A percentile compares a stretch with the other conserved stretches of the same genome.
Conservation (phyloP, 106 monocot species). For the Dendrobium officinale region DNA sequence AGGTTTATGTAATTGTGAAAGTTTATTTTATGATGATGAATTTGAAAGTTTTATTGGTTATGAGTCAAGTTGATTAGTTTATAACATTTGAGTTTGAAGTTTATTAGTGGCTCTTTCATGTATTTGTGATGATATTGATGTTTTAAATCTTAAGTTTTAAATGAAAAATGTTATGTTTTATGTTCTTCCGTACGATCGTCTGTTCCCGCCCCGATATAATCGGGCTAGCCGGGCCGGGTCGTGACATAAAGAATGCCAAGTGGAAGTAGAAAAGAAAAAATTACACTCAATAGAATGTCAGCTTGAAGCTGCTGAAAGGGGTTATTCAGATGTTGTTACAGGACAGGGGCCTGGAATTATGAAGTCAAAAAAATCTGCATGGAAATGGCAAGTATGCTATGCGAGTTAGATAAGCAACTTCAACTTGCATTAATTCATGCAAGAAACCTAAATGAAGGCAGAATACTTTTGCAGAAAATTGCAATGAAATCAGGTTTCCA, state of each 20-base stretch:
- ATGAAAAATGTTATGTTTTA: too few relatives aligned
- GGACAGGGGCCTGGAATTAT: not conserved
- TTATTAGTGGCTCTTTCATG: too few relatives aligned
- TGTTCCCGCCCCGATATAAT: too few relatives aligned
- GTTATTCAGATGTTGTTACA: constrained; percentile 6
- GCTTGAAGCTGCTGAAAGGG: not conserved
- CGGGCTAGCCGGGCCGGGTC: too few relatives aligned
- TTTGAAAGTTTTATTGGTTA: too few relatives aligned
- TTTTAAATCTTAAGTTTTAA: too few relatives aligned
- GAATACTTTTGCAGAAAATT: not conserved
- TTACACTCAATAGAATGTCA: constrained; percentile 30
- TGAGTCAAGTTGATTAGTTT: too few relatives aligned
- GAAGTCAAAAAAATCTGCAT: not conserved
- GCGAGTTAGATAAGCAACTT: constrained; percentile 1
- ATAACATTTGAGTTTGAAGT: too few relatives aligned
- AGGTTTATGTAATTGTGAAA: too few relatives aligned
- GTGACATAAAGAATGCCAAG: constrained; percentile 33
- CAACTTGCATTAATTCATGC: constrained; percentile 1
- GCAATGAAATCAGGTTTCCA: not conserved
- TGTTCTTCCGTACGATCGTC: too few relatives aligned
- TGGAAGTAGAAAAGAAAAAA: constrained; percentile 43
- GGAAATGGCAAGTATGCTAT: constrained; percentile 3
- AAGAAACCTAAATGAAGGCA: constrained; percentile 5
- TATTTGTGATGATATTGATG: too few relatives aligned
- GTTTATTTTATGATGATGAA: too few relatives aligned